Evolutionary conservation across 768 basidiomycete genomes (phyloP), one percentile per base, ranked within the genome.

Genomic region (Naganishia antarctica): DNA sequence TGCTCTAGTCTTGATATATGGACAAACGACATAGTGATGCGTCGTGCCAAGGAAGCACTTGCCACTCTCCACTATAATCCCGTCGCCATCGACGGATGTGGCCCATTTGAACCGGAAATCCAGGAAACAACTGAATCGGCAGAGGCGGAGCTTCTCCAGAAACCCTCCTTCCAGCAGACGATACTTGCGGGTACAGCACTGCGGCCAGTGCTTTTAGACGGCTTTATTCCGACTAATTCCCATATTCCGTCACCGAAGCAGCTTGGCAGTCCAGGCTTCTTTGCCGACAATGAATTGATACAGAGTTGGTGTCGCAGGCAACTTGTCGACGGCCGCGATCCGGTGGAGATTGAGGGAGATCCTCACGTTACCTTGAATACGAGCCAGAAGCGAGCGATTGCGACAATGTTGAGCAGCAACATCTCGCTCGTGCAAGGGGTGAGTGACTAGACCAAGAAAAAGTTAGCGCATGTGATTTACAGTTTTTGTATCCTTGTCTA

Each of bases 351-450:
- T 4, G 86, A 88, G 48, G 89, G 89, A 2, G 92, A 96, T 77
- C 91, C 91, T 0, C 77, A 81, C 7, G 71, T 93, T 0, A 81
- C 80, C 0, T 72, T 96, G 68, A 94, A 94, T 73, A 68, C 74
- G 5, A 87, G 86, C n/a, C 92, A 96, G 74, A 82, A 83, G 57
- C 80, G 84, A 63, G 91, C 92, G 0, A 84, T 92, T 66, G 91
- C 91, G 5, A 82, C 85, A 78, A 92, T 94, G 89, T 81, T 96
- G 48, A 85, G 87, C 6, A 82, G 90, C 69, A 80, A 85, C 45
- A 77, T 90, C 29, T 87, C 88, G 72, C 80, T 96, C 28, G 84
- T 96, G 21, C 91, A 96, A 78, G 91, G 91, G 32, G 90, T 91
- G 74, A 69, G 87, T 80, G 3, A 2, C 60, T 50, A 50, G 61